phyloP scores from a whole-genome alignment of 2,329 filamentous ascomycete genomes.

The Fusarium incarnatum region DNA sequence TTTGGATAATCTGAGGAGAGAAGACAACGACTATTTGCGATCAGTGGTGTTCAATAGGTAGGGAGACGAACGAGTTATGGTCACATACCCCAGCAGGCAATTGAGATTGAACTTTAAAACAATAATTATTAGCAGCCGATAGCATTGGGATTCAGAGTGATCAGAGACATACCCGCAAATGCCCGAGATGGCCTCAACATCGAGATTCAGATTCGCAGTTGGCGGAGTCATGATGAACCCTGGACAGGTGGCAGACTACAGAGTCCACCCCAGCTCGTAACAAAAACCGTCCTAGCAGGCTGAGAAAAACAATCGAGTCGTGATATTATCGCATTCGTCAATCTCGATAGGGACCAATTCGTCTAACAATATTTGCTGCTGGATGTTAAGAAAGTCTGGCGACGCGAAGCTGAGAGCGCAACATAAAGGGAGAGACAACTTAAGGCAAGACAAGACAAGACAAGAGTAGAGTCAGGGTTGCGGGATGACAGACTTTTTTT shows the following conservation, averaged over 20 bases:
- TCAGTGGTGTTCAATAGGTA: constrained; percentile 27
- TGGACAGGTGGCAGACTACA: constrained; percentile 30
- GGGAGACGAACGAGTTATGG: background rate
- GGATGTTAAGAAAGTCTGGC: background rate
- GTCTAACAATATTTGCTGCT: background rate
- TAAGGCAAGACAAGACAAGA: background rate
- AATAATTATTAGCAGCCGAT: constrained; percentile 20
- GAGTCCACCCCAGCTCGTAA: constrained; percentile 19
- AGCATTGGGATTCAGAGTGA: background rate
- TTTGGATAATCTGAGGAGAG: constrained; percentile 95
- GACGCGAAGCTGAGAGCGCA: constrained; percentile 12
- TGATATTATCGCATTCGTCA: constrained; percentile 22
- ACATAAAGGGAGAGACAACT: constrained; percentile 33
- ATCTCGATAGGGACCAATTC: background rate
- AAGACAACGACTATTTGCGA: constrained; percentile 81
- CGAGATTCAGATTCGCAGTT: constrained; percentile 72
- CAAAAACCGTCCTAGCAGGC: constrained; percentile 8
- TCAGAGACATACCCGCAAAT: constrained; percentile 79
- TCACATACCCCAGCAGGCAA: constrained; percentile 82
- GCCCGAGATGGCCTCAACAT: constrained; percentile 90
- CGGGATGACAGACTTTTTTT: constrained; percentile 44
- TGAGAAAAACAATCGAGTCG: constrained; percentile 4
- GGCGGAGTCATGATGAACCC: constrained; percentile 63
- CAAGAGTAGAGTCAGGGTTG: constrained; percentile 14
- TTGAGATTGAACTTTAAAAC: constrained; percentile 81